phyloP scores from a whole-genome alignment of 176 grass and related monocot species.

The Bonia amplexicaulis region DNA sequence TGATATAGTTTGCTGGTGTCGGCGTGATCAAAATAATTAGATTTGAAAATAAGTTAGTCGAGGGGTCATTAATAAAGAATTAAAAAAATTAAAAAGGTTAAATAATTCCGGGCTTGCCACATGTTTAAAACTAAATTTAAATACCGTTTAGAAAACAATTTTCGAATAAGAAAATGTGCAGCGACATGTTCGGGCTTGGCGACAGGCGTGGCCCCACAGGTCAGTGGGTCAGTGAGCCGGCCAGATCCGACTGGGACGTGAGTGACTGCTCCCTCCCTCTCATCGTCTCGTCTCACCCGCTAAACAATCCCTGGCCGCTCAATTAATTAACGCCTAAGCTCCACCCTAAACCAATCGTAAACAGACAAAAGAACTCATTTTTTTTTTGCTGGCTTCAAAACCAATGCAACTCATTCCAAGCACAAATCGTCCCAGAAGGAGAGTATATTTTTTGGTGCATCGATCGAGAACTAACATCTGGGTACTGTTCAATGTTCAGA shows the following conservation, averaged over 20 bases:
- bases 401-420: not conserved
- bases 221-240: not conserved
- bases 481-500: not conserved
- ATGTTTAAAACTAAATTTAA: too few relatives aligned
- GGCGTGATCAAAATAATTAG: too few relatives aligned
- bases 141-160: too few relatives aligned
- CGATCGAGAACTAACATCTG: not conserved
- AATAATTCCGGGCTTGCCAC: too few relatives aligned
- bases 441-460: too few relatives aligned
- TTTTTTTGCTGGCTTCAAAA: not conserved
- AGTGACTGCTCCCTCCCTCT: not conserved
- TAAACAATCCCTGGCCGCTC: not conserved
- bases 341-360: not conserved
- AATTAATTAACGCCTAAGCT: not conserved
- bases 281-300: not conserved
- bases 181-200: not conserved
- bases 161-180: not conserved
- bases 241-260: slow-evolving; percentile 8
- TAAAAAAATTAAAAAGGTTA: too few relatives aligned
- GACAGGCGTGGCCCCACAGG: not conserved
- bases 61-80: too few relatives aligned
- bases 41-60: too few relatives aligned
- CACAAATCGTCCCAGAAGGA: not conserved
- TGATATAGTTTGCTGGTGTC: too few relatives aligned
- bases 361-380: not conserved